These are phyloP conservation scores for Bipolaris bicolor DNA, from an alignment of 2,329 filamentous ascomycete species.

Conservation along the genomic window DNA sequence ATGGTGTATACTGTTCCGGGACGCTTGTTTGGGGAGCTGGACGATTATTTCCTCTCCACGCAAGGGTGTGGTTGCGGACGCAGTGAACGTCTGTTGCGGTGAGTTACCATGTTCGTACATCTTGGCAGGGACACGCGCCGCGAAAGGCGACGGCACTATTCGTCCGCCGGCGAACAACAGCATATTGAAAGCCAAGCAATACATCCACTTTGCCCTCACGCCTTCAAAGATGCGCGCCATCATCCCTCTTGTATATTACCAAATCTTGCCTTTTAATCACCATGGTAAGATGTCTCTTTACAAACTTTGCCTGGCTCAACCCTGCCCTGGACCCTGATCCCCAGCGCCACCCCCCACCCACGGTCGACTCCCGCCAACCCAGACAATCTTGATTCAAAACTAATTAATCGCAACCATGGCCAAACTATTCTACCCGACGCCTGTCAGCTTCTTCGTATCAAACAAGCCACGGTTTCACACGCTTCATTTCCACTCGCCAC, in stretches of 20 bases:
- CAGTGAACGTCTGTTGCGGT: constrained; percentile 5
- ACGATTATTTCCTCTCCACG: constrained; percentile 6
- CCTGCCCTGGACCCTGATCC: constrained; percentile 1
- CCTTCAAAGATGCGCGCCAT: not conserved
- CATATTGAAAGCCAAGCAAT: not conserved
- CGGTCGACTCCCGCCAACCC: not conserved
- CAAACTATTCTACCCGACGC: not conserved
- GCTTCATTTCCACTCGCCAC: not conserved
- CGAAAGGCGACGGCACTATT: not conserved
- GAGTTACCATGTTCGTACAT: constrained; percentile 14
- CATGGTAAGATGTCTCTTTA: not conserved
- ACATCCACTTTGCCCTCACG: not conserved
- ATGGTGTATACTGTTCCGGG: constrained; percentile 15
- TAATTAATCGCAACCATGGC: not conserved
- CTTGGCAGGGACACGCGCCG: constrained; percentile 29
- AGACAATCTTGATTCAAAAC: not conserved
- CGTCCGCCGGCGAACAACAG: not conserved
- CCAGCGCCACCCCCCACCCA: not conserved
- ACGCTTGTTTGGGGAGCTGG: not conserved
- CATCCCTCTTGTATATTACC: not conserved
- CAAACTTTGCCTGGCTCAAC: not conserved
- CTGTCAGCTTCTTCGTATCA: not conserved
- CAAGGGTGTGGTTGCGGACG: constrained; percentile 8
- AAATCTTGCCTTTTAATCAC: not conserved
- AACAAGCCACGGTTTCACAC: constrained; percentile 2